These are phyloP conservation scores for Raddia guianensis DNA, from an alignment of 176 grass and related monocot genomes.

Conservation along the genomic window DNA sequence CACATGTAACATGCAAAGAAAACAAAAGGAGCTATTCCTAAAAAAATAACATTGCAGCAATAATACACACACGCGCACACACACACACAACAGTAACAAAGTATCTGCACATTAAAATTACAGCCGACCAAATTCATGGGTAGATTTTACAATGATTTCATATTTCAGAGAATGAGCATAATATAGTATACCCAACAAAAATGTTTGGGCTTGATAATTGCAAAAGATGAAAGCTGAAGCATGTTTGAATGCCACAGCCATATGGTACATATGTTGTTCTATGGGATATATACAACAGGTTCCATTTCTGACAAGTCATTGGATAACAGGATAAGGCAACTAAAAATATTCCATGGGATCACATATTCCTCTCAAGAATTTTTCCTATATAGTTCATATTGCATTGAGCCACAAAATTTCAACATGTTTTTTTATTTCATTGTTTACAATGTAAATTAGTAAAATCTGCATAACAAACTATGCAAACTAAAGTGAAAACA, in stretches of 20 bases:
- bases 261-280: neutral
- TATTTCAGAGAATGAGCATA: neutral
- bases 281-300: neutral
- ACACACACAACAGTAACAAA: neutral
- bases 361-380: neutral
- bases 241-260: neutral
- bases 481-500: neutral
- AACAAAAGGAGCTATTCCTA: neutral
- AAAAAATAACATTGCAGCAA: neutral
- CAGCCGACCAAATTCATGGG: neutral
- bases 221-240: neutral
- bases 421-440: neutral
- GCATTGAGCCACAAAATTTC: neutral
- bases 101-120: neutral
- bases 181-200: neutral
- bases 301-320: neutral
- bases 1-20: neutral
- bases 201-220: neutral
- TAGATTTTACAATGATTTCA: neutral
- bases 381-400: neutral
- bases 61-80: neutral
- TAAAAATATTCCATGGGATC: constrained; percentile 2
- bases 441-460: neutral
- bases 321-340: neutral
- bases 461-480: neutral